A percentile compares a stretch with the other conserved stretches of the same genome.
Evolutionary conservation across 2,329 filamentous ascomycete genomes (phyloP).

Genomic region (Claviceps quebecensis): DNA sequence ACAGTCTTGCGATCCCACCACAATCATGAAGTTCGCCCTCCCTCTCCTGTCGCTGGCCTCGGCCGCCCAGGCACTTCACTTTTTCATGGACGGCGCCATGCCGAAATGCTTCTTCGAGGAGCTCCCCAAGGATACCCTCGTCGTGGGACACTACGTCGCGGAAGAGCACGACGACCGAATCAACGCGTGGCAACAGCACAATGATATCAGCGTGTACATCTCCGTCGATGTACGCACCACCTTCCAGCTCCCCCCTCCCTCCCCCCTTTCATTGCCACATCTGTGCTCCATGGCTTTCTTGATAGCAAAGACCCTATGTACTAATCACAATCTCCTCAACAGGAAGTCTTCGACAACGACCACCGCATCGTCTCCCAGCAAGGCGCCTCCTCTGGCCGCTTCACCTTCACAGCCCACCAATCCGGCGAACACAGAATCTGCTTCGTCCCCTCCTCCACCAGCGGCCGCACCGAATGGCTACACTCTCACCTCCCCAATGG

Average conservation of each 20-base stretch:
- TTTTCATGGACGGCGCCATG: slow-evolving; percentile 76
- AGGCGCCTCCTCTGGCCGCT: slow-evolving; percentile 61
- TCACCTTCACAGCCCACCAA: slow-evolving; percentile 91
- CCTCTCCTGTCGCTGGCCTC: slow-evolving; percentile 51
- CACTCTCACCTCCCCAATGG: slow-evolving; percentile 50
- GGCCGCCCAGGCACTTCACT: slow-evolving; percentile 72
- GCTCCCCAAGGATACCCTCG: slow-evolving; percentile 89
- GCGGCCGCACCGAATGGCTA: slow-evolving; percentile 58
- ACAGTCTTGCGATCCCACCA: not conserved
- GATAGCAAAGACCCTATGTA: no score
- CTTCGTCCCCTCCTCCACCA: slow-evolving; percentile 71
- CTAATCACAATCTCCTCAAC: not conserved
- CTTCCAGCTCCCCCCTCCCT: not conserved
- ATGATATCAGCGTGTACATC: slow-evolving; percentile 71
- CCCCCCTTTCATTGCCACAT: not conserved
- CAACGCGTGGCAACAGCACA: slow-evolving; percentile 56
- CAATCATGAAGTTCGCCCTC: slow-evolving; percentile 44
- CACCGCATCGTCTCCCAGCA: slow-evolving; percentile 88
- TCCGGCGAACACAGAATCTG: slow-evolving; percentile 93
- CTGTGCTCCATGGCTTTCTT: no score
- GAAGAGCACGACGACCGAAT: slow-evolving; percentile 67
- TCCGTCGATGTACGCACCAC: slow-evolving; percentile 58
- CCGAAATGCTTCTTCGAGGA: slow-evolving; percentile 98
- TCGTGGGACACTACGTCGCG: slow-evolving; percentile 82
- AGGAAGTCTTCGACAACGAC: slow-evolving; percentile 94